Evolutionary conservation across 768 basidiomycete genomes (phyloP).

Genomic region (Mycena floridula): DNA sequence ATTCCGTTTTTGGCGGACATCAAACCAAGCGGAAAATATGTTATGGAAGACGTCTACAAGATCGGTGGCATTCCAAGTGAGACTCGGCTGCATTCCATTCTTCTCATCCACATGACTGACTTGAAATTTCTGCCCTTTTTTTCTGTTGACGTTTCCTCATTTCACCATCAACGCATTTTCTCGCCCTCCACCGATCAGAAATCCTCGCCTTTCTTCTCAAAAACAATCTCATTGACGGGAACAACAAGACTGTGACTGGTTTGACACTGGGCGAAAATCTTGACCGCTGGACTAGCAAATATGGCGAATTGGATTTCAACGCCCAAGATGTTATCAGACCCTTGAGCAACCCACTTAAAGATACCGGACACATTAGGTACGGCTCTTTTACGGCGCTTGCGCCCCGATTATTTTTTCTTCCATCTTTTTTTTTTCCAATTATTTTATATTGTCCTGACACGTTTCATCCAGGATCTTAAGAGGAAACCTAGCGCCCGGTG

Average conservation of each 20-base stretch:
- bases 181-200: conserved; percentile 37
- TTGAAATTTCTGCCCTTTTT: no score
- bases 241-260: conserved; percentile 88
- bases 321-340: conserved; percentile 86
- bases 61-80: conserved; percentile 94
- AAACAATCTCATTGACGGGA: conserved; percentile 84
- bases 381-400: conserved; percentile 8
- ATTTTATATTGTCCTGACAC: conserved; percentile 2
- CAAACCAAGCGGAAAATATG: conserved; percentile 96
- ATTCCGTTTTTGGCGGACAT: conserved; percentile 94
- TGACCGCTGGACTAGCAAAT: conserved; percentile 77
- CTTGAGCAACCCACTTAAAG: conserved; percentile 81
- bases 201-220: conserved; percentile 82
- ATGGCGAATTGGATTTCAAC: conserved; percentile 65
- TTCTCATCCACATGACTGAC: neutral
- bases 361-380: conserved; percentile 84
- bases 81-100: conserved; percentile 25
- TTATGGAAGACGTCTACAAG: conserved; percentile 96
- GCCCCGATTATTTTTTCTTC: conserved; percentile 2
- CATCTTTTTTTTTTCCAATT: conserved; percentile 9
- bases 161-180: neutral
- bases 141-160: neutral
- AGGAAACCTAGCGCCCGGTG: conserved; percentile 90
- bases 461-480: conserved; percentile 62
- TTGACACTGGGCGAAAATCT: conserved; percentile 88